Evolutionary conservation across 2,329 filamentous ascomycete genomes (phyloP).

Genomic region (Penicillium sp.): DNA sequence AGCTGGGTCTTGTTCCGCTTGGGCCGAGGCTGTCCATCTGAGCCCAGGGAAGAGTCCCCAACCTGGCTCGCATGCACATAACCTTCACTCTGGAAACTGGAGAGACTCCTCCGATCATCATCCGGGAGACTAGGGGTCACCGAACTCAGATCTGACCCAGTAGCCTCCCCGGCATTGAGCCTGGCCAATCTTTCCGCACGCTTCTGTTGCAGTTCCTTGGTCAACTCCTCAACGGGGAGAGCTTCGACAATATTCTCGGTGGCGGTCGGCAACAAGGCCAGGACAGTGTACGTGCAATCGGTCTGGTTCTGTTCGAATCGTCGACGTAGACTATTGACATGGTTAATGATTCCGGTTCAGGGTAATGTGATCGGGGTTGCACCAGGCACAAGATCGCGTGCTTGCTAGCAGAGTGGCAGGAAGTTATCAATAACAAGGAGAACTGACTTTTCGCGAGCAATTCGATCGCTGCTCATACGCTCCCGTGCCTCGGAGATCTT

Average conservation of each 20-base stretch:
- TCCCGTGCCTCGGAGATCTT: constrained; percentile 93
- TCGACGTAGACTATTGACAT: constrained; percentile 69
- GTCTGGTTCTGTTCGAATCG: constrained; percentile 99
- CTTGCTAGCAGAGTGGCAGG: not conserved
- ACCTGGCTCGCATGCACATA: constrained; percentile 81
- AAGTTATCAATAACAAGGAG: not conserved
- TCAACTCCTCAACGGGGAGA: constrained; percentile 88
- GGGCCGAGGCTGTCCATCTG: constrained; percentile 50
- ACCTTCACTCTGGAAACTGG: constrained; percentile 75
- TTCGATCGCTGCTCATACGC: constrained; percentile 93
- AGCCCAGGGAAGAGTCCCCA: constrained; percentile 51
- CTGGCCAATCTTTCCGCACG: constrained; percentile 70
- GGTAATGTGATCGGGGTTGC: constrained; percentile 1
- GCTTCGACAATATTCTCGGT: constrained; percentile 84
- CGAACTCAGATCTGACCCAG: constrained; percentile 57
- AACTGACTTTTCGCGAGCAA: constrained; percentile 90
- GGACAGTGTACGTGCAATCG: constrained; percentile 95
- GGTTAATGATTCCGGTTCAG: constrained; percentile 18
- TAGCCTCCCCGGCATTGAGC: constrained; percentile 56
- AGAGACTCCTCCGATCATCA: constrained; percentile 61
- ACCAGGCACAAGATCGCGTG: constrained; percentile 16
- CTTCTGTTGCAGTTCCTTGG: constrained; percentile 90
- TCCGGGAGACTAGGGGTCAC: constrained; percentile 69
- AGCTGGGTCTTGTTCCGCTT: constrained; percentile 87
- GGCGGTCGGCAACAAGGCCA: constrained; percentile 90